Conservation (phyloP, 2,329 filamentous ascomycete species). For the Mariannaea sp. region DNA sequence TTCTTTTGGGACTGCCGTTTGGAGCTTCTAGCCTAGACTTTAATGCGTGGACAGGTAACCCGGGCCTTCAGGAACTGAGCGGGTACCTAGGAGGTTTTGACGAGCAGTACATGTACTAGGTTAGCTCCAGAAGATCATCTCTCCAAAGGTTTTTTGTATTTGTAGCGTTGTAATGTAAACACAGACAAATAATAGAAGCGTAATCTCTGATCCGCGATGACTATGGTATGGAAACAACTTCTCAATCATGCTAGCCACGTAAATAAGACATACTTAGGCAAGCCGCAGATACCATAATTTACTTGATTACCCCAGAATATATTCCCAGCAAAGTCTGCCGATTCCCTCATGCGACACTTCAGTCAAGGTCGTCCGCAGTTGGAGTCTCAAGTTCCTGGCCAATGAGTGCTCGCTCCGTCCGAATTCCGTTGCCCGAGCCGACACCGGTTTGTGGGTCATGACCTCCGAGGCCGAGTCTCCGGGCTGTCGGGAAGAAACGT, state of each 20-base stretch:
- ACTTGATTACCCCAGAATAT: too few relatives aligned
- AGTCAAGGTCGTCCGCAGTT: background rate
- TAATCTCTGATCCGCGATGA: too few relatives aligned
- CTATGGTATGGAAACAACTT: too few relatives aligned
- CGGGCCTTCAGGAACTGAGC: constrained; percentile 22
- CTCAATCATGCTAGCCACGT: too few relatives aligned
- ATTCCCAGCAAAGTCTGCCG: too few relatives aligned
- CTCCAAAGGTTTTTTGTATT: background rate
- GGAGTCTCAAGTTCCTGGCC: background rate
- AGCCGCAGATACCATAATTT: too few relatives aligned
- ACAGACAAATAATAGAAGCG: too few relatives aligned
- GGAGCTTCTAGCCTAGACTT: constrained; percentile 26
- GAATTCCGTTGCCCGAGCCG: constrained; percentile 19
- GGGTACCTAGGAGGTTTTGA: constrained; percentile 28
- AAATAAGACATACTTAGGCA: too few relatives aligned
- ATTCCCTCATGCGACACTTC: too few relatives aligned
- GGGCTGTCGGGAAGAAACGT: background rate
- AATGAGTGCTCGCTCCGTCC: constrained; percentile 15
- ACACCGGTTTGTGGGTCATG: constrained; percentile 15
- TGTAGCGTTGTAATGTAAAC: too few relatives aligned
- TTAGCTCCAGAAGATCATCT: background rate
- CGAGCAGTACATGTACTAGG: constrained; percentile 37
- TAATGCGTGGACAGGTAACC: constrained; percentile 30
- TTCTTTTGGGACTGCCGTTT: constrained; percentile 33
- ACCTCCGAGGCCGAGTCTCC: constrained; percentile 19